A percentile compares a stretch with the other conserved stretches of the same genome.
Evolutionary conservation across 257 asterid genomes (phyloP).

Genomic region (Solanum pennellii): DNA sequence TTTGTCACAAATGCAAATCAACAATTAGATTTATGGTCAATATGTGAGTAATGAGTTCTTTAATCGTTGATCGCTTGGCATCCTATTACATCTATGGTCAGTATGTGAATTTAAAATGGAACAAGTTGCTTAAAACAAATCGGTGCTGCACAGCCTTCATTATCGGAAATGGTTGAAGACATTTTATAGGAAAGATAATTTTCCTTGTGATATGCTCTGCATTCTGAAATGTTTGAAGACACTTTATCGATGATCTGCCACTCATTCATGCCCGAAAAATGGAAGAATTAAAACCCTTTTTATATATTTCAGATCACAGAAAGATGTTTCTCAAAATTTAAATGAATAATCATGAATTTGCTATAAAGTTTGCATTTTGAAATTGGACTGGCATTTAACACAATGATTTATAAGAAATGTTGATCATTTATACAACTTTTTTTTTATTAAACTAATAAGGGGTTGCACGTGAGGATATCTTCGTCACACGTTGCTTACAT

Average conservation of each 20-base stretch:
- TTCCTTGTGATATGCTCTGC: too few species aligned
- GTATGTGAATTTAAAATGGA: not conserved
- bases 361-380: not conserved
- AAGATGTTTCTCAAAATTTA: too few species aligned
- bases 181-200: too few species aligned
- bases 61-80: too few species aligned
- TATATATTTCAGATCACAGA: too few species aligned
- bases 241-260: too few species aligned
- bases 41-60: not conserved
- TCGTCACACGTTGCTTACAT: not conserved
- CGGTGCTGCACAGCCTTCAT: not conserved
- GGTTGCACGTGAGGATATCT: not conserved
- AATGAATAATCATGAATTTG: too few species aligned
- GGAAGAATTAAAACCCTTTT: too few species aligned
- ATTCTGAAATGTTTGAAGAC: not conserved
- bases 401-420: not conserved
- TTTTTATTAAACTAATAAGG: not conserved
- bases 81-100: not conserved
- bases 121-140: not conserved
- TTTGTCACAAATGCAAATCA: not conserved
- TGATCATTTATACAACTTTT: not conserved
- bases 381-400: not conserved
- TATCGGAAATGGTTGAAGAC: too few species aligned
- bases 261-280: too few species aligned
- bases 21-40: not conserved